These are phyloP conservation scores for Cyberlindnera maclurae DNA, from an alignment of 805 yeast species.

Conservation along the genomic window DNA sequence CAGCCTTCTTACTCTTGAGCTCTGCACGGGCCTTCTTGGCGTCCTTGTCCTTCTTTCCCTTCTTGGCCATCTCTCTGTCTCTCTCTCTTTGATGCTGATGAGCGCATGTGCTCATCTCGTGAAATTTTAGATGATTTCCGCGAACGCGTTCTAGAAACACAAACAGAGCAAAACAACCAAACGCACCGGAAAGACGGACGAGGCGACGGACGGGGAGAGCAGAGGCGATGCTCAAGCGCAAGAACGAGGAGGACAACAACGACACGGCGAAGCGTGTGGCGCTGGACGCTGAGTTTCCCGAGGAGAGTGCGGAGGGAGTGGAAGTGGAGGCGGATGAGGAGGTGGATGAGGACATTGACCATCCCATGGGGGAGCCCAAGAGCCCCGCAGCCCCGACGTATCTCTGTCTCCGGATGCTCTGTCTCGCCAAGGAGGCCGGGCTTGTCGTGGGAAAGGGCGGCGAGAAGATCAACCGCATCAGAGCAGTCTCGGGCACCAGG, in stretches of 20 bases:
- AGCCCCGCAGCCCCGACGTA: constrained; percentile 46
- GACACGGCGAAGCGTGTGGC: constrained; percentile 57
- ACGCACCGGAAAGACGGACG: too few species aligned
- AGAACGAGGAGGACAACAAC: constrained; percentile 50
- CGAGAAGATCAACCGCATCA: constrained; percentile 58
- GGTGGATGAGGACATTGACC: not conserved
- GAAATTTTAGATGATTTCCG: too few species aligned
- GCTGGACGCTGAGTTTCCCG: constrained; percentile 53
- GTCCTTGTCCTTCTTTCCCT: constrained; percentile 77
- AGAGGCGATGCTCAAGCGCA: constrained; percentile 40
- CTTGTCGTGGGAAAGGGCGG: constrained; percentile 75
- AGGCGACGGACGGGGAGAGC: not conserved
- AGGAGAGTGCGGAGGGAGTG: constrained; percentile 11
- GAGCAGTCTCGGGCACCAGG: constrained; percentile 55
- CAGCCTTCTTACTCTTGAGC: constrained; percentile 71
- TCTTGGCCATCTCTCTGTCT: constrained; percentile 98
- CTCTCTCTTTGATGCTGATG: too few species aligned
- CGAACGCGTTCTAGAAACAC: too few species aligned
- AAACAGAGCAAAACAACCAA: too few species aligned
- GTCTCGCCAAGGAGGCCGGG: constrained; percentile 71
- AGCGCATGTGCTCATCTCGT: too few species aligned
- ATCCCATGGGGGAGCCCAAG: constrained; percentile 7
- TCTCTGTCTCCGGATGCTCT: constrained; percentile 65
- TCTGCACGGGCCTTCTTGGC: constrained; percentile 87
- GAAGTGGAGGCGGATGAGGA: constrained; percentile 3